Evolutionary conservation across 768 basidiomycete species (phyloP).

Genomic region (Mycena vulgaris): DNA sequence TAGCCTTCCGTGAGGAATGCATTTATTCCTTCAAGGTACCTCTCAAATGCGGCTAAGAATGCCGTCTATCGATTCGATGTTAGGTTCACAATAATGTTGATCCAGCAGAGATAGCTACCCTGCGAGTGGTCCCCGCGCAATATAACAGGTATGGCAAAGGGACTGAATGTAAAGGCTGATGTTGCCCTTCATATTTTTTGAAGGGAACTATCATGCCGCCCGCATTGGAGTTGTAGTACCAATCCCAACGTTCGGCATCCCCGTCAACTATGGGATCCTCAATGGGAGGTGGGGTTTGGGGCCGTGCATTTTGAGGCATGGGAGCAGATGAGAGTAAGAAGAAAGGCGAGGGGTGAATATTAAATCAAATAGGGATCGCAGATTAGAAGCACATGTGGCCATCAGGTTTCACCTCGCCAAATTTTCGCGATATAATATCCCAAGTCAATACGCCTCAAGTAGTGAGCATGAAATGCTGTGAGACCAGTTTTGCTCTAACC

Average conservation of each 20-base stretch:
- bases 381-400: too few relatives aligned
- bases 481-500: too few relatives aligned
- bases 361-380: too few relatives aligned
- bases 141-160: background rate
- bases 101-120: background rate
- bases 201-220: background rate
- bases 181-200: background rate
- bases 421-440: too few relatives aligned
- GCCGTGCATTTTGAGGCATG: background rate
- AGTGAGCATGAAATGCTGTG: too few relatives aligned
- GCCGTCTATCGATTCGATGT: background rate
- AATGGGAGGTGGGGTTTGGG: background rate
- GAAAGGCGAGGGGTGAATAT: too few relatives aligned
- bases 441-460: too few relatives aligned
- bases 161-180: background rate
- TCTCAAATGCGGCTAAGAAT: background rate
- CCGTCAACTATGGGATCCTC: background rate
- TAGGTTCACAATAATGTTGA: background rate
- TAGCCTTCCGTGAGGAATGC: background rate
- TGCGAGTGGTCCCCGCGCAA: background rate
- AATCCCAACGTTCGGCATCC: background rate
- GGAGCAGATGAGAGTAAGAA: too few relatives aligned
- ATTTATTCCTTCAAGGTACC: slow-evolving; percentile 9
- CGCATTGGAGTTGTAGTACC: background rate
- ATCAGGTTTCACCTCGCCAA: too few relatives aligned